Evolutionary conservation across 2,329 filamentous ascomycete genomes (phyloP), one percentile per base, ranked within the genome.

Genomic region (Phyllosticta capitalensis): DNA sequence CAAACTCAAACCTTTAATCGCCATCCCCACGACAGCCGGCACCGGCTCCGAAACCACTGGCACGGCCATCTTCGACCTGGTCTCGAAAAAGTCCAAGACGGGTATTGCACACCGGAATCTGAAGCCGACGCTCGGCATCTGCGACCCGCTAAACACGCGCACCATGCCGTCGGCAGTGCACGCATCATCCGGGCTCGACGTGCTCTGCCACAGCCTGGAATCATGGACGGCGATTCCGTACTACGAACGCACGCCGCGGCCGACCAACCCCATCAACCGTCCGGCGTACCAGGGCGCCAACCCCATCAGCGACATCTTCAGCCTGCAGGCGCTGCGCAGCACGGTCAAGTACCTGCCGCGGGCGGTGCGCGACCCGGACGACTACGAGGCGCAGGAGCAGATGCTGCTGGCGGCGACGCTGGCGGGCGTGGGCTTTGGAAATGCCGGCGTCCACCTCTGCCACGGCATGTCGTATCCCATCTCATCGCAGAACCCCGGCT

Each of bases 171-270:
- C 90, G 0, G 90, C 92, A 45, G 94, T 99, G 21, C 92, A 95
- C 75, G 90, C 94, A 3, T 86, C 87, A 22, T 95, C 92, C 0
- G 95, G 94, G 1, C 82, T 99, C 1, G 94, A 99, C 69, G 94
- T 99, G 2, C 81, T 99, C 45, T 99, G 92, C 73, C 95, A 99
- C 76, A 87, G 88, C 12, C 84, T 99, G 48, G 95, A 99, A 74
- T 95, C 89, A 4, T 99, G 92, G 90, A 99, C 94, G 0, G 94
- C 94, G 2, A 97, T 99, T 63, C 95, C 95, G 0, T 99, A 90
- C 77, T 81, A 89, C 66, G 88, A 96, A 78, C 85, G 94, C 55
- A 84, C 80, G 0, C 94, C 94, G 0, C 81, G 92, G 2, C 95
- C 95, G 0, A 76, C 83, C 3, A 97, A 99, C 71, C 94, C 95